Evolutionary conservation across 2,329 filamentous ascomycete species (phyloP).

Genomic region (Fusarium sambucinum): DNA sequence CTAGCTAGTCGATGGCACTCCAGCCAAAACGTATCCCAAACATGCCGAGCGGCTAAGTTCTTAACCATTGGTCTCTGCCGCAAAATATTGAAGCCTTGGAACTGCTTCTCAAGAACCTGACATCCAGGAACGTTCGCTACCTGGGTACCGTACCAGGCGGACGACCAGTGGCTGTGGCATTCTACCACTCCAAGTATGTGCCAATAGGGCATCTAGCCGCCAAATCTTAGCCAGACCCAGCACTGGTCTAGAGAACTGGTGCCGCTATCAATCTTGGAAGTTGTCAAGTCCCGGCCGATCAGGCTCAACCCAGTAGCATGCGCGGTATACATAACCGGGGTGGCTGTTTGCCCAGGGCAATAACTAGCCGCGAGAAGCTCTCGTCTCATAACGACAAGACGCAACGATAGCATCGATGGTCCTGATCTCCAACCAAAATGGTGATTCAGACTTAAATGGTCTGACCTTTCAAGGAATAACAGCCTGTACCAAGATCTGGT

Average conservation of each 20-base stretch:
- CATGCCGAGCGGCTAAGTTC: slow-evolving; percentile 9
- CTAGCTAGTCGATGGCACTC: neutral
- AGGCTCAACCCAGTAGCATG: slow-evolving; percentile 19
- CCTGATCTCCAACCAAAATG: slow-evolving; percentile 13
- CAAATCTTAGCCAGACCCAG: slow-evolving; percentile 33
- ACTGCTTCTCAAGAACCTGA: slow-evolving; percentile 14
- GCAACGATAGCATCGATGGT: slow-evolving; percentile 13
- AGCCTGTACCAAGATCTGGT: neutral
- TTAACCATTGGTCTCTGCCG: slow-evolving; percentile 10
- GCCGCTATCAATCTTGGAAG: slow-evolving; percentile 20
- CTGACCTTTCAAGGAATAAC: slow-evolving; percentile 15
- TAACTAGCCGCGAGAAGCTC: slow-evolving; percentile 6
- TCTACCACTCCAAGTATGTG: slow-evolving; percentile 5
- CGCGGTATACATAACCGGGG: slow-evolving; percentile 14
- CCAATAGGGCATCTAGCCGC: slow-evolving; percentile 20
- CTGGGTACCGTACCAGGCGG: slow-evolving; percentile 1
- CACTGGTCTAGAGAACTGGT: slow-evolving; percentile 29
- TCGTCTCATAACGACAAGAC: slow-evolving; percentile 12
- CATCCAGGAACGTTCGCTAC: neutral
- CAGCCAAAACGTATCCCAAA: slow-evolving; percentile 2
- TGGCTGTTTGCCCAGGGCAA: slow-evolving; percentile 5
- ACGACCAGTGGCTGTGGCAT: slow-evolving; percentile 2
- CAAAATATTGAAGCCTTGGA: slow-evolving; percentile 18
- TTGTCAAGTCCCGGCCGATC: slow-evolving; percentile 34
- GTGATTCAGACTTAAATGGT: neutral